Percentiles rank a stretch among this genome's conserved stretches.
These are phyloP conservation scores for Leptographium procerum DNA, from an alignment of 2,329 filamentous ascomycete genomes.

Conservation along the genomic window DNA sequence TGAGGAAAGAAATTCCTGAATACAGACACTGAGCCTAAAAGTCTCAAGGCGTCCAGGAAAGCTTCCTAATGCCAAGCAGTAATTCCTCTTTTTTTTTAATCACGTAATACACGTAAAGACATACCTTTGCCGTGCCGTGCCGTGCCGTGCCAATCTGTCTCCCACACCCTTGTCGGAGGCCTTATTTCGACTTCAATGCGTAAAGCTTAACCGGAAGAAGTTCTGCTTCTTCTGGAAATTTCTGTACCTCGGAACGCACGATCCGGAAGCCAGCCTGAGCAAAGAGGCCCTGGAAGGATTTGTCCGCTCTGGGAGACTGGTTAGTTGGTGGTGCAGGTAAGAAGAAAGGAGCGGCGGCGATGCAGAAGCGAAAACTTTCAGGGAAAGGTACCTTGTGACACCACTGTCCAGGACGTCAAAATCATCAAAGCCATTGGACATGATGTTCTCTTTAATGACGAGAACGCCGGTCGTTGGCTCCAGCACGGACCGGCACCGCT, in stretches of 20 bases:
- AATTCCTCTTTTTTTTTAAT: too few relatives aligned
- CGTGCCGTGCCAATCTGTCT: neutral
- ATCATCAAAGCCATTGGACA: constrained; percentile 45
- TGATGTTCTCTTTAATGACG: constrained; percentile 73
- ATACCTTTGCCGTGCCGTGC: too few relatives aligned
- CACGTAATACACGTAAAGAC: neutral
- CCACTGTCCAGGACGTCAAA: constrained; percentile 68
- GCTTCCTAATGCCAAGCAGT: too few relatives aligned
- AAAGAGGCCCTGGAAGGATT: constrained; percentile 61
- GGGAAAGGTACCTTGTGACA: constrained; percentile 49
- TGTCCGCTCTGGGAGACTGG: constrained; percentile 43
- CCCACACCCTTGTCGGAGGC: neutral
- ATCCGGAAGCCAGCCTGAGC: constrained; percentile 55
- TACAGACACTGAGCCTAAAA: too few relatives aligned
- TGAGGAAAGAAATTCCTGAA: too few relatives aligned
- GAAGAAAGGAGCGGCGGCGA: constrained; percentile 1
- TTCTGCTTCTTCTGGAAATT: constrained; percentile 45
- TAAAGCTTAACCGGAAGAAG: constrained; percentile 70
- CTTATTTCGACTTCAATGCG: constrained; percentile 47
- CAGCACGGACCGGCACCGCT: constrained; percentile 39
- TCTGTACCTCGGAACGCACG: constrained; percentile 62
- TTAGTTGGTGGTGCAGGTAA: neutral
- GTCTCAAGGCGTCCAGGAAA: too few relatives aligned
- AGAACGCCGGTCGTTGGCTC: constrained; percentile 38
- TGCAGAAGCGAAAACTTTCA: neutral